Evolutionary conservation across 495 filamentous ascomycete species (phyloP).

Genomic region (Tuber microsphaerosporum): DNA sequence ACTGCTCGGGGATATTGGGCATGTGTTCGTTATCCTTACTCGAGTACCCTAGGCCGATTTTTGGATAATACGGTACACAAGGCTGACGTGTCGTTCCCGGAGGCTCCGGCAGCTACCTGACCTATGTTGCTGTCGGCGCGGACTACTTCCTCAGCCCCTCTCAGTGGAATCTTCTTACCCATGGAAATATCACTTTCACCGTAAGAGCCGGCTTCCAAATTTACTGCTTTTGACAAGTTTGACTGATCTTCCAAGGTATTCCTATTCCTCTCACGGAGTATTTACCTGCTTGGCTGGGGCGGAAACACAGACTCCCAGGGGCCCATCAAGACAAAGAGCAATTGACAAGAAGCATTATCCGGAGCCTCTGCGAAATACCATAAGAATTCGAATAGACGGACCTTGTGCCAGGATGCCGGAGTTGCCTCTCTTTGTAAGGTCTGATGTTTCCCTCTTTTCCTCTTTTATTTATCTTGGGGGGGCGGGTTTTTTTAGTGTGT

Average conservation of each 20-base stretch:
- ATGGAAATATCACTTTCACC: conserved; percentile 20
- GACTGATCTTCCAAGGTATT: conserved; percentile 19
- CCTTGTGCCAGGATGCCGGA: too few species aligned
- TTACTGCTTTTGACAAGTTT: neutral
- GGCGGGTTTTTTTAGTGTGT: too few species aligned
- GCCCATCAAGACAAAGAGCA: neutral
- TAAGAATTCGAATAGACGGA: too few species aligned
- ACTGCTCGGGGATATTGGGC: conserved; percentile 23
- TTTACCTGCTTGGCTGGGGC: conserved; percentile 39
- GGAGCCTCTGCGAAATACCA: neutral
- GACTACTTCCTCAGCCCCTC: conserved; percentile 17
- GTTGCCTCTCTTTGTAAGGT: too few species aligned
- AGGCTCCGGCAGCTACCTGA: conserved; percentile 19
- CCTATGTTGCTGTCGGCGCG: conserved; percentile 15
- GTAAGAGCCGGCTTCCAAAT: conserved; percentile 11
- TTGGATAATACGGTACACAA: neutral
- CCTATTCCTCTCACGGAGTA: conserved; percentile 2
- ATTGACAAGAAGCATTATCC: neutral
- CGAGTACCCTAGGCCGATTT: neutral
- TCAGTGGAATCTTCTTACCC: conserved; percentile 17
- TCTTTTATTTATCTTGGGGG: too few species aligned
- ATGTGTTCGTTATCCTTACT: conserved; percentile 12
- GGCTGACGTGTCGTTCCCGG: conserved; percentile 10
- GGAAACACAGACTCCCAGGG: conserved; percentile 20
- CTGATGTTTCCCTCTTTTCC: too few species aligned